Evolutionary conservation across 2,329 filamentous ascomycete species (phyloP), one percentile per base, ranked within the genome.

Genomic region (Zymoseptoria ardabiliae): DNA sequence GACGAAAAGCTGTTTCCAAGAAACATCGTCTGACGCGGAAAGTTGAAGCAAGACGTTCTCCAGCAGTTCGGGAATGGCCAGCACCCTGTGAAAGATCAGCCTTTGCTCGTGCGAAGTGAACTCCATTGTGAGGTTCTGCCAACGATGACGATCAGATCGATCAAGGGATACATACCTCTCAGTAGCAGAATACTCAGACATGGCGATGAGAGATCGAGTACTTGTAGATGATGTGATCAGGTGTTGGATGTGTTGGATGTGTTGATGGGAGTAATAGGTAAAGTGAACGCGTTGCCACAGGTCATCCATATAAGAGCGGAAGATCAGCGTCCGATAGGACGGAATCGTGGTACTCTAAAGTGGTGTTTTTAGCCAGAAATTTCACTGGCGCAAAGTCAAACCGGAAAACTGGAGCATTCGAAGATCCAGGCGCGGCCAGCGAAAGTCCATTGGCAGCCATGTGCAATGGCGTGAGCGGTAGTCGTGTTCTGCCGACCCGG

Each of bases 1-100:
- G 45, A 56, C 56, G 54, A 66, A 66, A 13, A 66, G 61, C 25
- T 61, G 61, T 50, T 57, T 62, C 64, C 64, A 66, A 23, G 55
- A 60, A 48, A 41, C 50, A 10, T 53, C 50, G 28, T 63, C 58
- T 17, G 59, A 45, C 20, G 58, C 55, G 58, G 61, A 61, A 30
- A 64, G 57, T 20, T 66, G 62, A 23, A 62, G 53, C 7, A 66
- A 59, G 23, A 66, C 63, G 25, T 56, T 55, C 45, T 66, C 64
- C 50, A 63, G 59, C n/a, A 66, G 51, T 54, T 66, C 64, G 11
- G 64, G 63, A 3, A 64, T 62, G 50, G 57, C 56, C 22, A 53
- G 51, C 51, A 53, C 51, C 17, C 51, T 53, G 22, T n/a, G 5
- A n/a, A 4, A n/a, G 35, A n/a, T 45, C 35, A 45, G 35, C 35